Evolutionary conservation across 768 basidiomycete genomes (phyloP), one percentile per base, ranked within the genome.

Genomic region (Pleurotus sapidus): DNA sequence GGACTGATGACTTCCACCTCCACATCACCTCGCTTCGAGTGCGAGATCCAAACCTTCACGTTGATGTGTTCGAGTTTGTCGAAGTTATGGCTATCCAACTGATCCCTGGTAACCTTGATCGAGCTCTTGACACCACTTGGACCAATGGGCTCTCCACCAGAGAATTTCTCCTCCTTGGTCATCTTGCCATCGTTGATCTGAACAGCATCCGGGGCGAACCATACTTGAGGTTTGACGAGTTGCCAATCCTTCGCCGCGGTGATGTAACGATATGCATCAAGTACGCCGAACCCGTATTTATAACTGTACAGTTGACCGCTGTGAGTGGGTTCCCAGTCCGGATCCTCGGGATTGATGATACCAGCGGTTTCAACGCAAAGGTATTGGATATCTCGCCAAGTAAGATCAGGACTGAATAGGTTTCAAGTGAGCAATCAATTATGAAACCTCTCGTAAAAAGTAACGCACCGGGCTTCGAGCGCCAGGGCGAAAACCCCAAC

Each of bases 341-440:
- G 91, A 67, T 98, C 96, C 2, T 90, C 86, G 2, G 84, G 78
- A 67, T 95, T 98, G 70, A 99, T 84, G 63, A 81, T 76, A 17
- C 84, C 79, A 2, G 91, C 89, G 1, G 84, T 89, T 58, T 80
- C 79, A 30, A 98, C 84, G 61, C 88, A 87, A 20, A 99, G 78
- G 65, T 99, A 86, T 65, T 99, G 97, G 38, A 98, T 77, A 65
- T 99, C 97, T 49, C 97, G 87, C 97, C 97, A 99, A 37, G 91
- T 88, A 17, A 99, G 82, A 56, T 98, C 95, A 24, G 97, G 95
- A 8, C 95, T 92, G 59, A 15, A 24, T 58, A 42, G 40, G 5
- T 46, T 48, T 49, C 51, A 63, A 61, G 30, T 48, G 40, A 24
- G 9, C 30, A 27, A 46, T 5, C 8, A 46, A 48, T 38, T 30